phyloP scores from a whole-genome alignment of 2,329 filamentous ascomycete genomes.

The Didymella segeticola region DNA sequence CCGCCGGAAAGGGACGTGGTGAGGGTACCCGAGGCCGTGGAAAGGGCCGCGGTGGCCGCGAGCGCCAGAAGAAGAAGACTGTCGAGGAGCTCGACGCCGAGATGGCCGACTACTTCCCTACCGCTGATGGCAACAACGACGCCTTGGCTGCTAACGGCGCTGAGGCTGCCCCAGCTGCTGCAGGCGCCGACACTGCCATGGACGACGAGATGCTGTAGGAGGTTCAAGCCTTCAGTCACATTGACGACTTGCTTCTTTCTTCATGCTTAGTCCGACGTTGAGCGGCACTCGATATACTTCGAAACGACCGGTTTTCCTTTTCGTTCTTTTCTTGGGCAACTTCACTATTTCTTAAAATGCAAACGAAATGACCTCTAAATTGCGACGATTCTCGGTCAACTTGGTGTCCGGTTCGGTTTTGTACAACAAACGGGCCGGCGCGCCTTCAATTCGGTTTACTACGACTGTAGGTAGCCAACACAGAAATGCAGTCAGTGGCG shows the following conservation, averaged over 20 bases:
- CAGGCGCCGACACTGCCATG: constrained; percentile 48
- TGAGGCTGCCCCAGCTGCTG: constrained; percentile 53
- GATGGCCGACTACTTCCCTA: constrained; percentile 93
- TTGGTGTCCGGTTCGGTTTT: constrained; percentile 21
- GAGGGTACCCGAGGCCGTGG: constrained; percentile 53
- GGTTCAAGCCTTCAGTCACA: background rate
- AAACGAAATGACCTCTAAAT: constrained; percentile 13
- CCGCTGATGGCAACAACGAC: constrained; percentile 52
- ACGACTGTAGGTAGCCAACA: constrained; percentile 25
- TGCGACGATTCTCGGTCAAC: constrained; percentile 16
- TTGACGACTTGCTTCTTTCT: constrained; percentile 14
- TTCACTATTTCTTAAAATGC: constrained; percentile 21
- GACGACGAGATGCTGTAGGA: constrained; percentile 50
- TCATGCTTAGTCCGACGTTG: constrained; percentile 4
- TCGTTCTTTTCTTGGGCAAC: constrained; percentile 24
- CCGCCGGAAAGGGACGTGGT: constrained; percentile 52
- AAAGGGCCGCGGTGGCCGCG: constrained; percentile 54
- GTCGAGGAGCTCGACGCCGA: constrained; percentile 95
- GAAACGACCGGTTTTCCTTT: constrained; percentile 17
- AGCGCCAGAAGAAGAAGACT: constrained; percentile 84
- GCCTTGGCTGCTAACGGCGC: constrained; percentile 55
- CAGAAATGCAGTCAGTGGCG: constrained; percentile 21
- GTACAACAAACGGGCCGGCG: constrained; percentile 35
- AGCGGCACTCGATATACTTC: constrained; percentile 18
- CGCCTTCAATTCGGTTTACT: constrained; percentile 13